Base-by-base conservation (phyloP, 2,329 filamentous ascomycete species). In the Juglanconis oblonga region DNA sequence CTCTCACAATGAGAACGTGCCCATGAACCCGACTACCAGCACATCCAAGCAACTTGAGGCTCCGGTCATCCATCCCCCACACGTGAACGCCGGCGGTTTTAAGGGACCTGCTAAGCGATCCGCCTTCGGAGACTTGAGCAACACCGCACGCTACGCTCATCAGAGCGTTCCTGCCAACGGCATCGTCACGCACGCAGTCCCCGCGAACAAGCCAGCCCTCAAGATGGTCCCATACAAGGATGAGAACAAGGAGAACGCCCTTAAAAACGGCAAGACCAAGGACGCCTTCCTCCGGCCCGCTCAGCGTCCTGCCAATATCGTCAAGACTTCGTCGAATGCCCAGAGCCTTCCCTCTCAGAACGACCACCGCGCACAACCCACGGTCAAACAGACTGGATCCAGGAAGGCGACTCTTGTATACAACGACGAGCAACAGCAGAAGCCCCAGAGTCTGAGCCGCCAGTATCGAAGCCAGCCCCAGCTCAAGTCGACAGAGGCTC, bases 91-190 rank as follows among this genome's bases (percentile, higher is more conserved):
- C 63, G 81, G 79, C 53, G 81, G 79, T 44, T 74, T 87, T 65
- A 91, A 88, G 73, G 81, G 81, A 57, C 81, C 84, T 59, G 80
- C 87, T 58, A 95, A 93, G 78, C 87, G 92, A 66, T 87, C 87
- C 64, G 91, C 87, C 11, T 92, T 96, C 74, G 90, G 85, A 53
- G 92, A 96, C 72, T 83, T 95, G 63, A 95, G 90, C 79, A 94
- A 93, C 70, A 87, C 82, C 50, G 70, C 79, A 45, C 76, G 77
- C 63, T 71, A 73, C 50, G 58, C 61, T 29, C 61, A 64, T 32
- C 69, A 76, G 53, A 66, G 73, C 35, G 32, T 47, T 32, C 6
- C 52, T 35, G 68, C 64, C 57, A 80, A 80, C 68, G 66, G 65
- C 14, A 35, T 64, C 13, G 59, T 65, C 58, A 79, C 78, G 63